phyloP scores from a whole-genome alignment of 1,284 basidiomycete species.

The Malassezia dermatis region DNA sequence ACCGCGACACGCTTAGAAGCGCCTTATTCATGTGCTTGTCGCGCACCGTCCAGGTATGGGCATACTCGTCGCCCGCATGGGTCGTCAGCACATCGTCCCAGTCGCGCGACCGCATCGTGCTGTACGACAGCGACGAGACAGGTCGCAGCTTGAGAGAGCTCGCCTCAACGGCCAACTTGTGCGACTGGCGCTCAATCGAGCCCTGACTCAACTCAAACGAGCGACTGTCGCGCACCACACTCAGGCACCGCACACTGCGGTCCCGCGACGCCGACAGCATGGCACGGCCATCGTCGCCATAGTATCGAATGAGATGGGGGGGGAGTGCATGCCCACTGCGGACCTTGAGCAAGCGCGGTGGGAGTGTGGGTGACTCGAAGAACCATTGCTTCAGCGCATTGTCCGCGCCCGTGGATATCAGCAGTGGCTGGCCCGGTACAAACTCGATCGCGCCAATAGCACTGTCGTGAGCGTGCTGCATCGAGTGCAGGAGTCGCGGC shows the following conservation, averaged over 20 bases:
- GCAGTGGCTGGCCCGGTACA: constrained; percentile 31
- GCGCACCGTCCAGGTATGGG: constrained; percentile 35
- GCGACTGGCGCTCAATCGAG: constrained; percentile 64
- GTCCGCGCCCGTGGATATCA: constrained; percentile 37
- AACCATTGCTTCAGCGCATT: constrained; percentile 66
- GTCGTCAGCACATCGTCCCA: constrained; percentile 95
- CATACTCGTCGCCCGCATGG: constrained; percentile 57
- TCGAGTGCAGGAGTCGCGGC: constrained; percentile 34
- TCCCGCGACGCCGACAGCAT: constrained; percentile 59
- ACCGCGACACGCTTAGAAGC: constrained; percentile 20
- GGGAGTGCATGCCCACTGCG: constrained; percentile 84
- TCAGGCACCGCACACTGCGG: constrained; percentile 75
- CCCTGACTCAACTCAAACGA: constrained; percentile 86
- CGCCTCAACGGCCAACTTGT: constrained; percentile 65
- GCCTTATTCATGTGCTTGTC: constrained; percentile 34
- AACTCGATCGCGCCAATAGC: constrained; percentile 37
- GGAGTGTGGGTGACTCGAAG: constrained; percentile 64
- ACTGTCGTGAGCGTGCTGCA: constrained; percentile 41
- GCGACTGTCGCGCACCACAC: constrained; percentile 59
- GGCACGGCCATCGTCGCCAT: constrained; percentile 90
- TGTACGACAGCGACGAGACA: constrained; percentile 66
- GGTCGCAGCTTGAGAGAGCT: constrained; percentile 55
- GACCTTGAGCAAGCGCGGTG: constrained; percentile 69
- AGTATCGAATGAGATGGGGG: constrained; percentile 83
- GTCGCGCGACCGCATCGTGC: constrained; percentile 72